Conservation (phyloP, 139 green algal genomes). For the Limnomonas spitsbergensis region DNA sequence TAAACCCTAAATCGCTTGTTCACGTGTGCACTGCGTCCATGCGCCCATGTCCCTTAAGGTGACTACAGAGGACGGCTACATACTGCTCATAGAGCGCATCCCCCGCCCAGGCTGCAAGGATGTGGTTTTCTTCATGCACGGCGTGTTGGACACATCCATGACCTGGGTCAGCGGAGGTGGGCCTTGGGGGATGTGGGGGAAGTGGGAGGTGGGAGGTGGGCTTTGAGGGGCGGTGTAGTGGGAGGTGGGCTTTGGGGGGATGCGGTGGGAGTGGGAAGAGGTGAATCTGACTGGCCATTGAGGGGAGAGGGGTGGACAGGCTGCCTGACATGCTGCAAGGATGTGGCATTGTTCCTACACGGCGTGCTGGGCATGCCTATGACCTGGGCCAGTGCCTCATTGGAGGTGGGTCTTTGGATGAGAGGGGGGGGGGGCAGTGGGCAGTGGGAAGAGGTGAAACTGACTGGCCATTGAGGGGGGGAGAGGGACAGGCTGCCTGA, state of each 20-base stretch:
- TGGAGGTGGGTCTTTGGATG: too few relatives aligned
- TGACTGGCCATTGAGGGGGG: not conserved
- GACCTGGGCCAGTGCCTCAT: constrained; percentile 71
- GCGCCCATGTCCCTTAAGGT: not conserved
- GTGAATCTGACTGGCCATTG: not conserved
- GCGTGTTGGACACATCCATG: constrained; percentile 87
- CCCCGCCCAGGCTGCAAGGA: constrained; percentile 50
- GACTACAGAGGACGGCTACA: not conserved
- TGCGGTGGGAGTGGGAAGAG: not conserved
- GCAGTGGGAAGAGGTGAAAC: not conserved
- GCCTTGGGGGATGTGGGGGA: constrained; percentile 34
- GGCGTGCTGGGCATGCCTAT: constrained; percentile 82
- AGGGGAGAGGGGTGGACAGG: not conserved
- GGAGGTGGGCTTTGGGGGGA: too few relatives aligned
- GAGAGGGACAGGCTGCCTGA: not conserved
- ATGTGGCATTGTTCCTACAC: constrained; percentile 86
- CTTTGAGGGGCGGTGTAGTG: too few relatives aligned
- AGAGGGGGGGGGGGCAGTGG: too few relatives aligned
- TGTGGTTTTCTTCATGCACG: constrained; percentile 81
- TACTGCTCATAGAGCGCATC: constrained; percentile 5
- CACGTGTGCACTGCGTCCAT: too few relatives aligned
- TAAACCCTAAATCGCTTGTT: too few relatives aligned
- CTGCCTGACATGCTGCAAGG: too few relatives aligned
- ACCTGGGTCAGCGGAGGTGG: constrained; percentile 69
- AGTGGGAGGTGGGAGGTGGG: too few relatives aligned